Evolutionary conservation across 352 stramenopile genomes (phyloP).

Genomic region (Elongisporangium prolatum): DNA sequence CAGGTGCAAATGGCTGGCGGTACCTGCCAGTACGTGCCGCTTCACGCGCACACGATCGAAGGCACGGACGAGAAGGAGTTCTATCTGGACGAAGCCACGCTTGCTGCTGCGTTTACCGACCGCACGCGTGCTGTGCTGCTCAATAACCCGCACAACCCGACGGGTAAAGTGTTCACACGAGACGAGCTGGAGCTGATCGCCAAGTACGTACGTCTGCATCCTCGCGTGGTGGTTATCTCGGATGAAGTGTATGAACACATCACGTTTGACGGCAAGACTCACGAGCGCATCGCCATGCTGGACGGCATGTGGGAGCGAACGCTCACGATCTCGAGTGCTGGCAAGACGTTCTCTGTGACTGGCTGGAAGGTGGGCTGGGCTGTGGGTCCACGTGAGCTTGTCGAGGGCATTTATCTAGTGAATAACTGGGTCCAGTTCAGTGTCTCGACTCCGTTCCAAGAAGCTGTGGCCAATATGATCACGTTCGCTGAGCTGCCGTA

Average conservation of each 20-base stretch:
- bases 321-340: slow-evolving; percentile 87
- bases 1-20: slow-evolving; percentile 84
- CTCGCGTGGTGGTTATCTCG: slow-evolving; percentile 91
- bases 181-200: slow-evolving; percentile 93
- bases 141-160: slow-evolving; percentile 99
- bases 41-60: slow-evolving; percentile 41
- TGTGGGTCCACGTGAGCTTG: slow-evolving; percentile 70
- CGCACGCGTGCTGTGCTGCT: slow-evolving; percentile 94
- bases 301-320: slow-evolving; percentile 84
- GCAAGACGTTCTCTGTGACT: slow-evolving; percentile 92
- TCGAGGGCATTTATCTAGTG: slow-evolving; percentile 69
- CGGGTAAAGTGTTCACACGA: slow-evolving; percentile 95
- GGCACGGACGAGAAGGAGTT: slow-evolving; percentile 48
- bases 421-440: slow-evolving; percentile 90
- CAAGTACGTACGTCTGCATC: slow-evolving; percentile 75
- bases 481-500: slow-evolving; percentile 61
- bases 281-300: slow-evolving; percentile 70
- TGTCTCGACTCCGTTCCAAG: slow-evolving; percentile 81
- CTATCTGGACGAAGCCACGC: slow-evolving; percentile 80
- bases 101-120: slow-evolving; percentile 85
- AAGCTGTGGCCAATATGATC: slow-evolving; percentile 79
- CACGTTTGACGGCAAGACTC: slow-evolving; percentile 73
- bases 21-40: slow-evolving; percentile 78
- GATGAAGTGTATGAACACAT: slow-evolving; percentile 99
- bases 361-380: slow-evolving; percentile 93